A percentile compares a stretch with the other conserved stretches of the same genome.
phyloP scores from a whole-genome alignment of 768 basidiomycete species.

The Russula vinacea region DNA sequence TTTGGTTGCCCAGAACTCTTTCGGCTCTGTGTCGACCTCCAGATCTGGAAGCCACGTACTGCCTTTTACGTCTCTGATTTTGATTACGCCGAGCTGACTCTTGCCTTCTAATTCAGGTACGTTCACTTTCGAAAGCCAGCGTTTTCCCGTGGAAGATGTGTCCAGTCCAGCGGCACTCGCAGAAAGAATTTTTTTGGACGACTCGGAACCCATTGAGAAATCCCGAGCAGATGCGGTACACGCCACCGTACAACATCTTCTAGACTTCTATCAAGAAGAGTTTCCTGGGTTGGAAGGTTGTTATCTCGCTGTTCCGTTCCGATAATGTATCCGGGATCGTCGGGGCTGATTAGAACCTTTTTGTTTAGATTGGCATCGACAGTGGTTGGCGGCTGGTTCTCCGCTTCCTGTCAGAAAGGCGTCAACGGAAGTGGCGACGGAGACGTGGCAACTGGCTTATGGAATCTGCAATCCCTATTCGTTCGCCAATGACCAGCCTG shows the following conservation, averaged over 20 bases:
- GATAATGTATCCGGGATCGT: not conserved
- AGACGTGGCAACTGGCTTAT: conserved; percentile 9
- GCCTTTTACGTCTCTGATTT: not conserved
- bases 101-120: conserved; percentile 3
- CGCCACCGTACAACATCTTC: conserved; percentile 13
- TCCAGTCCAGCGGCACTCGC: conserved; percentile 17
- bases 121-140: conserved; percentile 11
- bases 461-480: conserved; percentile 23
- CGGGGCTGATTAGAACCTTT: not conserved
- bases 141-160: conserved; percentile 19
- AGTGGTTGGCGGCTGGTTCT: conserved; percentile 16
- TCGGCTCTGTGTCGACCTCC: conserved; percentile 17
- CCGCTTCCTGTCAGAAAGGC: conserved; percentile 13
- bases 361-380: conserved; percentile 14
- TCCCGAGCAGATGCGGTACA: conserved; percentile 10
- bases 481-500: not conserved
- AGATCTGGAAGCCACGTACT: conserved; percentile 22
- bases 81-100: not conserved
- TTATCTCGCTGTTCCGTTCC: not conserved
- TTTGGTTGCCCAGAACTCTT: conserved; percentile 20
- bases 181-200: not conserved
- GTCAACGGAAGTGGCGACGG: no score
- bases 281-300: conserved; percentile 21
- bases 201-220: conserved; percentile 4
- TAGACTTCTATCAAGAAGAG: conserved; percentile 21